Base-by-base conservation (phyloP, 768 basidiomycete genomes). In the Glaciozyma martinii region DNA sequence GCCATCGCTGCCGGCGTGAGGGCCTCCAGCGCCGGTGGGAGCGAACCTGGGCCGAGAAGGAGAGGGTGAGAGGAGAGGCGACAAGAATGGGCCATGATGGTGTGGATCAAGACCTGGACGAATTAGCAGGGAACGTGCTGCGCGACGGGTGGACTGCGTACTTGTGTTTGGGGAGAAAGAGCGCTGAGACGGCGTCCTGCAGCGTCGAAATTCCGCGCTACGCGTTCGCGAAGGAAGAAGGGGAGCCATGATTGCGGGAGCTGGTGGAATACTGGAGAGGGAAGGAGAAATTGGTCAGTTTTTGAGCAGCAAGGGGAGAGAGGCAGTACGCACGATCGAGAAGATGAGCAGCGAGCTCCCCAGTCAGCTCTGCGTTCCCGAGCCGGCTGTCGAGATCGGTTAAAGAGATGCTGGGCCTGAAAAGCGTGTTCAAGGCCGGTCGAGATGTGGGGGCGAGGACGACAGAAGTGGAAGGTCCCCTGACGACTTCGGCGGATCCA, bases 171-270 rank as follows among this genome's bases (percentile, higher is more conserved):
- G 0, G 63, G 67, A 2, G 60, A 13, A 4, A 65, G 52, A 18
- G 56, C 58, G 0, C 62, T 61, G 4, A 71, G 55, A 1, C 61
- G 52, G 1, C 69, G 56, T 0, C 69, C 69, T 1, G 43, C 63
- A 3, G 66, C 61, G 12, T 71, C 69, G 33, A 71, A 71, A 13
- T 62, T 46, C 3, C 55, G 43, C 1, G 54, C n/a, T 25, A 65
- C 10, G 1, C 58, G 43, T 0, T 66, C 69, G 8, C 66, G 60
- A 0, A 54, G 57, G 21, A 54, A 53, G 2, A 71, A 50, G 0
- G 69, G 69, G 2, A 66, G 59, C 69, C 69, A 71, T 0, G 43
- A 60, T 27, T 67, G 66, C 8, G 69, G 69, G 18, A 66, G 18
- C 0, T 62, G 56, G 42, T 67, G 63, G 12, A 67, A 67, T 3